These are phyloP conservation scores for Termitomyces sp. DNA, from an alignment of 768 basidiomycete species.

Conservation along the genomic window DNA sequence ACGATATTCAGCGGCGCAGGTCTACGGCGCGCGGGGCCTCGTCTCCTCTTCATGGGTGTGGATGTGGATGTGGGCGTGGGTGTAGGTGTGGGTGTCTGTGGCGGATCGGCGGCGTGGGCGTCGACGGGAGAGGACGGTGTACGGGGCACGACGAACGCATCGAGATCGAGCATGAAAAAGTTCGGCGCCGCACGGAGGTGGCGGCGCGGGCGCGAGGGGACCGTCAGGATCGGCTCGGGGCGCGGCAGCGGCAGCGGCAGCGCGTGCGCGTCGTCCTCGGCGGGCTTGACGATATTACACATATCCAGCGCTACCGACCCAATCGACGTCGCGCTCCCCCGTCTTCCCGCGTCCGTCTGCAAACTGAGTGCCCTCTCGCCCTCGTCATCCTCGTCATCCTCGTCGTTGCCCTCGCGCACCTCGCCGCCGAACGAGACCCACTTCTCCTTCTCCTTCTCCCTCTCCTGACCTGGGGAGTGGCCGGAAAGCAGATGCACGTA, in stretches of 20 bases:
- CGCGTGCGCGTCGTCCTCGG: constrained; percentile 26
- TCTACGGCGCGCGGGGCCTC: constrained; percentile 27
- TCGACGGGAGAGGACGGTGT: background rate
- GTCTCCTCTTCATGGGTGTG: background rate
- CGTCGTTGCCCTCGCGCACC: constrained; percentile 19
- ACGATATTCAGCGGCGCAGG: constrained; percentile 36
- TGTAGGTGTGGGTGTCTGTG: background rate
- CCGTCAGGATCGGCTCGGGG: constrained; percentile 27
- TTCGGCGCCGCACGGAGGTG: constrained; percentile 33
- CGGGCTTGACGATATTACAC: constrained; percentile 38
- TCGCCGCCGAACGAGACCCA: constrained; percentile 41
- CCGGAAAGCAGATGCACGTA: constrained; percentile 56
- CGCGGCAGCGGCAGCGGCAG: background rate
- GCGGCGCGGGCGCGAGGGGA: constrained; percentile 32
- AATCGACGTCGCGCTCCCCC: constrained; percentile 46
- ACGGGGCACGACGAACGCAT: constrained; percentile 26
- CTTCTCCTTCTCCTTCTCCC: no score
- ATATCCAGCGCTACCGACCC: constrained; percentile 48
- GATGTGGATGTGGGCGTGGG: background rate
- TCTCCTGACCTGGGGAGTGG: no score
- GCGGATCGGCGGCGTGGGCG: constrained; percentile 9
- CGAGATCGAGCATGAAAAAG: constrained; percentile 33
- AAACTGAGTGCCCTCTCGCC: no score
- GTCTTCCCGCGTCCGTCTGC: constrained; percentile 28
- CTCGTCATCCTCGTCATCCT: constrained; percentile 5